A percentile compares a stretch with the other conserved stretches of the same genome.
Conservation (phyloP, 2,329 filamentous ascomycete genomes). For the Ciborinia camelliae region DNA sequence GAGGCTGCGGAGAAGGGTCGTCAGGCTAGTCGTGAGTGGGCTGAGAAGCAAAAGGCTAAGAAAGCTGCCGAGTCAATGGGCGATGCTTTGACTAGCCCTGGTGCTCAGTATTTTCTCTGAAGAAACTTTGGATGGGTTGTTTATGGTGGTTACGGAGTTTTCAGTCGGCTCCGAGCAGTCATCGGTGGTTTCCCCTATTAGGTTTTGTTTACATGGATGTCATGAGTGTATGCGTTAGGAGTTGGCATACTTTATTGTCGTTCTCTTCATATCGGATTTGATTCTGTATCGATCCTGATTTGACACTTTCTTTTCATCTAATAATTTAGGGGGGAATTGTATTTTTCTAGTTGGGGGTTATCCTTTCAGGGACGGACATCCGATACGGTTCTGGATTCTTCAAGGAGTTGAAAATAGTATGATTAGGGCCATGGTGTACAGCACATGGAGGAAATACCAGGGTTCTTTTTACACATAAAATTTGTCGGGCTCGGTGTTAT, state of each 20-base stretch:
- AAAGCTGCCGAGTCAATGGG: conserved; percentile 26
- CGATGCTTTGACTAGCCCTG: conserved; percentile 32
- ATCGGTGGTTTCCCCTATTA: background rate
- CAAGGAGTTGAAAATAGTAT: conserved; percentile 7
- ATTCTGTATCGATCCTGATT: background rate
- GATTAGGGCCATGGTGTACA: background rate
- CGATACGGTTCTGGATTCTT: background rate
- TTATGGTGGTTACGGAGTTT: background rate
- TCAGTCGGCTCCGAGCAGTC: background rate
- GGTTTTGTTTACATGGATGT: background rate
- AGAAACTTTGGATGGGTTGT: background rate
- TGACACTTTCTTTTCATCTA: background rate
- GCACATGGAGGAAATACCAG: background rate
- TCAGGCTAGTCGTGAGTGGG: conserved; percentile 58
- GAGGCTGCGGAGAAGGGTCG: conserved; percentile 60
- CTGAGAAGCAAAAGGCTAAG: conserved; percentile 49
- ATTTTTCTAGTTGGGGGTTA: background rate
- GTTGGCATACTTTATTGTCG: background rate
- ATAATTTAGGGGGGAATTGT: background rate
- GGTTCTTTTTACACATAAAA: background rate
- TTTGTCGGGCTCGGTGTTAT: background rate
- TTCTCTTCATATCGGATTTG: background rate
- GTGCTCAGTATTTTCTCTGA: conserved; percentile 31
- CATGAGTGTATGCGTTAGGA: background rate
- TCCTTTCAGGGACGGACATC: background rate